Evolutionary conservation across 2,329 filamentous ascomycete genomes (phyloP), one percentile per base, ranked within the genome.

Genomic region (Aureobasidium melanogenum): DNA sequence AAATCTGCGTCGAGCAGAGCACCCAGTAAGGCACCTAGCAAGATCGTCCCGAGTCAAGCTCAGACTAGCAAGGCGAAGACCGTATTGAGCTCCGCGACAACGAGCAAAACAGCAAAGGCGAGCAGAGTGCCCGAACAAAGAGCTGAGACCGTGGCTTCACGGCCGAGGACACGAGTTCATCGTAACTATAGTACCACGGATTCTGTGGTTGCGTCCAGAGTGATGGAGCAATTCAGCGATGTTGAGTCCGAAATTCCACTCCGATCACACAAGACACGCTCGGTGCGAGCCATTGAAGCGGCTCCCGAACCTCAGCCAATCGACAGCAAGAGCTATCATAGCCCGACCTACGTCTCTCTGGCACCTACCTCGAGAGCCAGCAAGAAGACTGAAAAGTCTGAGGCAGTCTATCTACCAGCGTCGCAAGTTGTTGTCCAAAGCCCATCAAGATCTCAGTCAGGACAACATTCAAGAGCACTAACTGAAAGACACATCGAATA

Each of bases 251-350:
- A 66, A 1, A 67, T 67, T 67, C 64, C 47, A 60, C 52, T 64
- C 67, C 46, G 34, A 28, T 46, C 52, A 34, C 15, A 8, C 28
- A 58, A 52, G 10, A 6, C 32, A 28, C 47, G 50, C 34, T 54
- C 47, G 7, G 15, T 46, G 61, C 70, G 69, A 46, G 74, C 76
- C 47, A 75, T 78, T 57, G 76, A 77, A 64, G 70, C 74, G 3
- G 41, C 61, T 12, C 44, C 47, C 9, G 47, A 52, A 14, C 46
- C 47, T 28, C 47, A 30, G 7, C 6, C 36, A 6, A 14, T 58
- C n/a, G 70, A 72, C 9, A 24, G 51, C 2, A 66, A 66, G 17
- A 71, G 69, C 62, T 72, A 72, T 58, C 69, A 73, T 52, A 67
- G 69, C 38, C 71, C 70, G n/a, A 69, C 69, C 22, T 69, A 71